These are phyloP conservation scores for Stromatinia cepivora DNA, from an alignment of 2,329 filamentous ascomycete species.

Conservation along the genomic window DNA sequence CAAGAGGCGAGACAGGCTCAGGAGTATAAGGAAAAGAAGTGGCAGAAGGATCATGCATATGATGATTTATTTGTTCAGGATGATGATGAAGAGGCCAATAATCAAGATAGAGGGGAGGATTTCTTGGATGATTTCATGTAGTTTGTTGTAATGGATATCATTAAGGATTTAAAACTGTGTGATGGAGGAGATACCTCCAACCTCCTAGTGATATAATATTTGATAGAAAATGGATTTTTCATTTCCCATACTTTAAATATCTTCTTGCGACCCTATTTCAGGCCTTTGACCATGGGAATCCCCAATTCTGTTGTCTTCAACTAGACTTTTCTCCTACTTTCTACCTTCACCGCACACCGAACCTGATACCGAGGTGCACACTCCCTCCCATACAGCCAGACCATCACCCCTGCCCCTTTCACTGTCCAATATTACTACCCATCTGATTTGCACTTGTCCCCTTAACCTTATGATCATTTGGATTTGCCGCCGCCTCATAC, in stretches of 20 bases:
- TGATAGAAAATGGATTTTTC: neutral
- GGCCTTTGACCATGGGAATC: too few species aligned
- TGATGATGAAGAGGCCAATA: constrained; percentile 69
- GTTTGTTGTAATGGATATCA: constrained; percentile 30
- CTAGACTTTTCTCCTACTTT: neutral
- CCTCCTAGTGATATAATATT: too few species aligned
- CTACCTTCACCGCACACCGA: neutral
- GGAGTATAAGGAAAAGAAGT: constrained; percentile 86
- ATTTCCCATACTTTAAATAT: neutral
- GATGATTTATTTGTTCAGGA: constrained; percentile 86
- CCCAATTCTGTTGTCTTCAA: neutral
- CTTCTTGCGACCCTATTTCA: neutral
- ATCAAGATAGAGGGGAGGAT: constrained; percentile 76
- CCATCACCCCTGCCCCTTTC: constrained; percentile 31
- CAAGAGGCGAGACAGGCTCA: constrained; percentile 72
- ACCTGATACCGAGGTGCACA: neutral
- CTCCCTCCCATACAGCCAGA: neutral
- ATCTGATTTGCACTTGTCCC: constrained; percentile 56
- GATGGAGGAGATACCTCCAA: neutral
- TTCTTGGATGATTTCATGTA: constrained; percentile 96
- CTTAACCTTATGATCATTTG: constrained; percentile 75
- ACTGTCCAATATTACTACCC: constrained; percentile 52
- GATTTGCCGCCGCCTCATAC: constrained; percentile 93
- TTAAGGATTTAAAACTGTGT: neutral
- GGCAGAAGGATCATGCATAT: constrained; percentile 96